phyloP scores from a whole-genome alignment of 306 rosid species.

The Dryas alaskensis region DNA sequence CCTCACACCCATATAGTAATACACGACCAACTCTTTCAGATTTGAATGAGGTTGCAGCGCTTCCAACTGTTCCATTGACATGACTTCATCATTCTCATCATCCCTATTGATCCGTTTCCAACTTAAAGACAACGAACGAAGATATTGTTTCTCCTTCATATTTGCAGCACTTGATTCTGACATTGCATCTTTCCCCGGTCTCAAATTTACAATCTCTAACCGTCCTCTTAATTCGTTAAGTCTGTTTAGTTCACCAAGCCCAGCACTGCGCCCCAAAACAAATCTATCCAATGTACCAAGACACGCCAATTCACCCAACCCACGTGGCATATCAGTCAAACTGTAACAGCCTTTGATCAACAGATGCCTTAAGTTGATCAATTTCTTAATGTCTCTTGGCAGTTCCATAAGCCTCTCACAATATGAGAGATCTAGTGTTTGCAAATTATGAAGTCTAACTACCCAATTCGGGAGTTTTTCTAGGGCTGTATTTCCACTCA shows the following conservation, averaged over 20 bases:
- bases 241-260: slow-evolving; percentile 8
- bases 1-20: background rate
- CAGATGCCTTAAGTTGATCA: slow-evolving; percentile 24
- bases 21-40: background rate
- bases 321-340: background rate
- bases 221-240: slow-evolving; percentile 2
- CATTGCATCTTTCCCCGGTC: background rate
- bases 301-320: background rate
- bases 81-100: too few relatives aligned
- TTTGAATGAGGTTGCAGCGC: slow-evolving; percentile 8
- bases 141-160: slow-evolving; percentile 6
- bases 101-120: too few relatives aligned
- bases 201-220: background rate
- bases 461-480: slow-evolving; percentile 13
- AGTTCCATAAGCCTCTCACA: background rate
- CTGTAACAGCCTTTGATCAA: fast-evolving
- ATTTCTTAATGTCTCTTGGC: background rate
- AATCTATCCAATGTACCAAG: background rate
- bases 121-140: background rate
- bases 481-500: background rate
- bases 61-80: background rate
- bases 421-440: background rate
- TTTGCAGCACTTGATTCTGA: background rate
- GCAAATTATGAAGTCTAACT: slow-evolving; percentile 8
- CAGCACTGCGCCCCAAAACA: background rate